A percentile compares a stretch with the other conserved stretches of the same genome.
phyloP scores from a whole-genome alignment of 176 grass and related monocot species.

The Canna indica region DNA sequence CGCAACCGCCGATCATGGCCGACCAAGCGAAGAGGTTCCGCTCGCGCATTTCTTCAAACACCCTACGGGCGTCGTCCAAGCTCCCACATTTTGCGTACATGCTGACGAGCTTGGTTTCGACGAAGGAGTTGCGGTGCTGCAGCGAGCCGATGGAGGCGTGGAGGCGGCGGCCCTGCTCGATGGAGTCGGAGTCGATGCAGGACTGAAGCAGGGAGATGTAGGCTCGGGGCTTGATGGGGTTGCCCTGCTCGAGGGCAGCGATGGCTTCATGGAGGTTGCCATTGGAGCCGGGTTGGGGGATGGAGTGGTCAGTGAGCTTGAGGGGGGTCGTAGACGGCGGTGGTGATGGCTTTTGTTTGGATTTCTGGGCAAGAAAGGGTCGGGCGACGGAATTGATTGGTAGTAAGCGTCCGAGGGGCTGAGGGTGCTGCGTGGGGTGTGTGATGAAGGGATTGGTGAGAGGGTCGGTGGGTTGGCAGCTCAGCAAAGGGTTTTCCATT shows the following conservation, averaged over 20 bases:
- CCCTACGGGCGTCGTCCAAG: conserved; percentile 30
- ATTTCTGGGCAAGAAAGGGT: conserved; percentile 5
- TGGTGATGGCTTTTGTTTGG: background rate
- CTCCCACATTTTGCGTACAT: conserved; percentile 35
- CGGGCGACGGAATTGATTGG: background rate
- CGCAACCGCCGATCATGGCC: conserved; percentile 44
- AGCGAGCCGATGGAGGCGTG: conserved; percentile 19
- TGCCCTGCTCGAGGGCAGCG: conserved; percentile 17
- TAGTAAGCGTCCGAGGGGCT: background rate
- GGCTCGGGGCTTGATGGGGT: conserved; percentile 8
- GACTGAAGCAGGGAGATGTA: conserved; percentile 34
- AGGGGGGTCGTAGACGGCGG: background rate
- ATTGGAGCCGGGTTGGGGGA: conserved; percentile 7
- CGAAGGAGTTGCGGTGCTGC: conserved; percentile 17
- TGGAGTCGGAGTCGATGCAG: conserved; percentile 30
- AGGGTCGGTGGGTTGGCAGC: background rate
- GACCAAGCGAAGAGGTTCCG: conserved; percentile 58
- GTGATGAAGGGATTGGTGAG: background rate
- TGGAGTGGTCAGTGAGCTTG: background rate
- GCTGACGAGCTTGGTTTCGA: conserved; percentile 48
- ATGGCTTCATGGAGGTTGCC: conserved; percentile 34
- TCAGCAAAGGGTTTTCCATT: background rate
- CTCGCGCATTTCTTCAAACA: conserved; percentile 46
- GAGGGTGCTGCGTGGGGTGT: background rate
- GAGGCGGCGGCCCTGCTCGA: conserved; percentile 27